Percentiles rank a stretch among this genome's conserved stretches.
Conservation (phyloP, 2,329 filamentous ascomycete species). For the Calcarisporium arbuscula region DNA sequence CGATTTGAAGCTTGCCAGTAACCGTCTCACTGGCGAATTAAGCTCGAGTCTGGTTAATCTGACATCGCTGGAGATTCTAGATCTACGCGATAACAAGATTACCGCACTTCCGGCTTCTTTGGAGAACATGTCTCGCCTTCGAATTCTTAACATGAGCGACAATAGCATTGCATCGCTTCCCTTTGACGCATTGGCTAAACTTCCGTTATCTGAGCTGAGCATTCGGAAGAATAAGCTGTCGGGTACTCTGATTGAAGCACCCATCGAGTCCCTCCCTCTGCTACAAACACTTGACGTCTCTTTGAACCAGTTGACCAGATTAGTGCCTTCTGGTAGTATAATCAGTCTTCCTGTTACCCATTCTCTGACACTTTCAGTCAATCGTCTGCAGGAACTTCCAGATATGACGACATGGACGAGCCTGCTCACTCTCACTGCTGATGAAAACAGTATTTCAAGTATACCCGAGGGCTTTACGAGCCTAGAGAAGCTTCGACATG, state of each 20-base stretch:
- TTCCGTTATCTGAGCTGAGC: slow-evolving; percentile 68
- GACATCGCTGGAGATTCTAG: slow-evolving; percentile 67
- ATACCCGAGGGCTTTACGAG: slow-evolving; percentile 71
- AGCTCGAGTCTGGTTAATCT: slow-evolving; percentile 58
- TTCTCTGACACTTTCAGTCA: slow-evolving; percentile 71
- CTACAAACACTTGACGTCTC: slow-evolving; percentile 75
- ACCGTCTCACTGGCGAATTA: slow-evolving; percentile 64
- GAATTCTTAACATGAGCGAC: slow-evolving; percentile 70
- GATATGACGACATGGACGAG: slow-evolving; percentile 67
- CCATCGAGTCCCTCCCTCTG: slow-evolving; percentile 50
- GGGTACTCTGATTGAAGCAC: slow-evolving; percentile 62
- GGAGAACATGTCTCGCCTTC: slow-evolving; percentile 60
- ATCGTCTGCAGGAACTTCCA: slow-evolving; percentile 68
- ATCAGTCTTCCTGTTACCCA: slow-evolving; percentile 67
- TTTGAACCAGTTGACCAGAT: slow-evolving; percentile 61
- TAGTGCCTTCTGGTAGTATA: slow-evolving; percentile 35
- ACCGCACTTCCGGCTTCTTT: slow-evolving; percentile 63
- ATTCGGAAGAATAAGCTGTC: slow-evolving; percentile 73
- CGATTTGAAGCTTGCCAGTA: slow-evolving; percentile 77
- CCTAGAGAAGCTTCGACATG: slow-evolving; percentile 63
- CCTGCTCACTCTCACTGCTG: slow-evolving; percentile 66
- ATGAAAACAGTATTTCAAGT: slow-evolving; percentile 71
- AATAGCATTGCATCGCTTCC: slow-evolving; percentile 70
- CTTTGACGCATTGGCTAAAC: slow-evolving; percentile 58
- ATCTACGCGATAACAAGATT: slow-evolving; percentile 75